Evolutionary conservation across 148 eudicot species (phyloP).

Genomic region (Dysphania ambrosioides): DNA sequence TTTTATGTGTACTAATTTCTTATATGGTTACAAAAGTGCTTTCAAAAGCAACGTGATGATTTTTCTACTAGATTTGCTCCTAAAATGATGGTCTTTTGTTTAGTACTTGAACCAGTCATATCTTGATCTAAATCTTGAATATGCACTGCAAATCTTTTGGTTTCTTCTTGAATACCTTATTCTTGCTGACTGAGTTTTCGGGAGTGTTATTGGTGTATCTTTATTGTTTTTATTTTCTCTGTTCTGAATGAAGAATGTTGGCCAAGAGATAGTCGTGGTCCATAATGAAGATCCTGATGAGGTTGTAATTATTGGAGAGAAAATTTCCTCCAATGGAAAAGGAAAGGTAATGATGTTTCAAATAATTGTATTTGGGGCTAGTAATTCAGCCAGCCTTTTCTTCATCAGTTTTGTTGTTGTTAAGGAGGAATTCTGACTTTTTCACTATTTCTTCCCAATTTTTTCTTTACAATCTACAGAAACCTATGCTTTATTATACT

Average conservation of each 20-base stretch:
- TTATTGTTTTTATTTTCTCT: neutral
- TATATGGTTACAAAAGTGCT: neutral
- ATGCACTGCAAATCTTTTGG: neutral
- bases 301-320: conserved; percentile 39
- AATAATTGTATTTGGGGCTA: neutral
- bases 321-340: conserved; percentile 32
- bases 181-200: neutral
- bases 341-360: conserved; percentile 48
- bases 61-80: too few species aligned
- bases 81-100: too few species aligned
- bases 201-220: neutral
- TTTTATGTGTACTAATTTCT: neutral
- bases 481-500: conserved; percentile 29
- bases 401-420: neutral
- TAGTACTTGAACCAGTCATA: neutral
- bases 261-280: conserved; percentile 52
- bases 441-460: conserved; percentile 1
- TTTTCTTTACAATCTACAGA: conserved; percentile 24
- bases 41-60: neutral
- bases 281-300: conserved; percentile 56
- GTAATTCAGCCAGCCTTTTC: neutral
- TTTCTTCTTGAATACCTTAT: neutral
- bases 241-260: conserved; percentile 41
- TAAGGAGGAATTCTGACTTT: neutral
- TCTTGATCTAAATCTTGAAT: neutral